Evolutionary conservation across 768 basidiomycete species (phyloP).

Genomic region (Mycena galopus): DNA sequence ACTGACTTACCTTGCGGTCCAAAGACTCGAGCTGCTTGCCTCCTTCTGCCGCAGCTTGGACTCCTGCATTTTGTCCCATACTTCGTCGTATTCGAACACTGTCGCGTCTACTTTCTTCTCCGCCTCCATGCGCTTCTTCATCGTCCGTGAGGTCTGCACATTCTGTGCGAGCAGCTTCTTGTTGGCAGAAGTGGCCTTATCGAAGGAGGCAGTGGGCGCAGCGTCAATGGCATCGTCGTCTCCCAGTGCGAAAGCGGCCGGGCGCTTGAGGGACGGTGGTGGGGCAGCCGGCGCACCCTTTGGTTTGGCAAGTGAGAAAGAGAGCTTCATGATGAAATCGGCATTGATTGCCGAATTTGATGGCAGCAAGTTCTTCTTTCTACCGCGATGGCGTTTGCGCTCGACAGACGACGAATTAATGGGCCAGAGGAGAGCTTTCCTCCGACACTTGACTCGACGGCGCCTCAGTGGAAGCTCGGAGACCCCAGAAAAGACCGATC

Average conservation of each 20-base stretch:
- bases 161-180: constrained; percentile 71
- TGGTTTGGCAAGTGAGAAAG: constrained; percentile 84
- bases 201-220: constrained; percentile 57
- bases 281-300: constrained; percentile 63
- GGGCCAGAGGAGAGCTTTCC: constrained; percentile 89
- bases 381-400: constrained; percentile 44
- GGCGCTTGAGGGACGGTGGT: constrained; percentile 62
- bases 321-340: constrained; percentile 80
- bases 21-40: constrained; percentile 81
- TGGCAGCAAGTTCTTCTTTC: background rate
- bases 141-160: constrained; percentile 70
- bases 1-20: constrained; percentile 77
- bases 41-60: constrained; percentile 82
- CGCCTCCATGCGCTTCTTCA: constrained; percentile 80
- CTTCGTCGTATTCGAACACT: constrained; percentile 95
- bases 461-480: constrained; percentile 49
- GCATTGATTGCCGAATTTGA: background rate
- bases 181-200: constrained; percentile 60
- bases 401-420: constrained; percentile 91
- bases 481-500: constrained; percentile 64
- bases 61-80: constrained; percentile 96
- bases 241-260: constrained; percentile 72
- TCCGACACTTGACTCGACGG: constrained; percentile 68
- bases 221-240: constrained; percentile 72
- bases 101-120: constrained; percentile 85